Evolutionary conservation across 2,329 filamentous ascomycete species (phyloP), one percentile per base, ranked within the genome.

Genomic region (Teratosphaeria pseudoeucalypti): DNA sequence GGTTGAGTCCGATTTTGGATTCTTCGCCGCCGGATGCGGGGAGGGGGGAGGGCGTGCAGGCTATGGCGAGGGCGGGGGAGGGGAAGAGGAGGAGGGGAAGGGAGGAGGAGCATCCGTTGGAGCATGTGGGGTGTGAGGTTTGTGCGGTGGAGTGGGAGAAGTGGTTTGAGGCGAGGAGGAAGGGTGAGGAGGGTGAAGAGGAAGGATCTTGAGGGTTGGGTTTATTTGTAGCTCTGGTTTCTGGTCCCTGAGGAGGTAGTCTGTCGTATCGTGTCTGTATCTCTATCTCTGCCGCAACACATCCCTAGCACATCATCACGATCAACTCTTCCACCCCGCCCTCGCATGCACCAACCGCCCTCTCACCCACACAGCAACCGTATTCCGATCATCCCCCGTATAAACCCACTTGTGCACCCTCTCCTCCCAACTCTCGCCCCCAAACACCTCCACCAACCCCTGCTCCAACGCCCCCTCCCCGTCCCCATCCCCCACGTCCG

Each of bases 391-490:
- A 77, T 97, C 92, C 0, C 94, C 94, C 65, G 84, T 88, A 75
- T 89, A 99, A 62, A 97, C 79, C 94, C 94, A 99, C 79, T 99
- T 99, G 57, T 90, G 89, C 11, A 97, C 76, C 69, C 79, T 84
- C 68, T 97, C 90, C 47, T 87, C 84, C 90, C 89, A 95, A n/a
- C 71, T 83, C 80, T 97, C 92, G 83, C 87, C 90, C 0, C 91
- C 92, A 77, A 96, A 99, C 0, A 96, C 73, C 73, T 96, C 91
- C 0, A 96, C 90, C 54, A 86, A 85, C 0, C 87, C 85, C 6
- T 61, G 65, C 9, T 54, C 58, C 23, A 67, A 67, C 0, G 78
- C 78, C 0, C 76, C 75, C 1, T 70, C 72, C 43, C 19, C 37
- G 0, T 57, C 61, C 14, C 65, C 65, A 2, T 63, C 60, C 3